Evolutionary conservation across 768 basidiomycete species (phyloP).

Genomic region (Rhodotorula sphaerocarpa): DNA sequence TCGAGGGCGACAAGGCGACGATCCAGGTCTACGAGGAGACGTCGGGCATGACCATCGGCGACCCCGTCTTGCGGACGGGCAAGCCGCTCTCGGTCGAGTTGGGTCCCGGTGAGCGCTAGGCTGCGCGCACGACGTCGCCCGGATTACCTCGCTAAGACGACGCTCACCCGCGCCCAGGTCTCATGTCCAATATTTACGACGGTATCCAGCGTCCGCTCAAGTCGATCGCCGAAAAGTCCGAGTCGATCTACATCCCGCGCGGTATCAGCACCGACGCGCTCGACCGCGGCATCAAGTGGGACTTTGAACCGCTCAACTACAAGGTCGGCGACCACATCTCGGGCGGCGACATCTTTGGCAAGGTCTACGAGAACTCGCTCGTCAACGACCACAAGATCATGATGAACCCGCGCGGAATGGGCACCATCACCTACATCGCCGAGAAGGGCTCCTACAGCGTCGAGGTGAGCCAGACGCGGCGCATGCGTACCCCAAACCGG

Average conservation of each 20-base stretch:
- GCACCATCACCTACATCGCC: slow-evolving; percentile 85
- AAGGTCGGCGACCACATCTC: slow-evolving; percentile 94
- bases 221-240: slow-evolving; percentile 91
- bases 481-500: background rate
- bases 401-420: slow-evolving; percentile 84
- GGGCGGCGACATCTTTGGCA: slow-evolving; percentile 92
- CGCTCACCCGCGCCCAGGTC: slow-evolving; percentile 52
- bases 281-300: slow-evolving; percentile 81
- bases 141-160: too few relatives aligned
- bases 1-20: slow-evolving; percentile 94
- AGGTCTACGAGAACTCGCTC: slow-evolving; percentile 93
- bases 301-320: slow-evolving; percentile 75
- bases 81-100: slow-evolving; percentile 97
- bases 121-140: too few relatives aligned
- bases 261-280: slow-evolving; percentile 97
- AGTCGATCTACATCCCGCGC: slow-evolving; percentile 98
- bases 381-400: slow-evolving; percentile 96
- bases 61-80: slow-evolving; percentile 92
- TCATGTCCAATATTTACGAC: slow-evolving; percentile 85
- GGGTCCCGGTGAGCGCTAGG: slow-evolving; percentile 65
- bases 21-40: slow-evolving; percentile 99
- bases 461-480: slow-evolving; percentile 56
- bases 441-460: slow-evolving; percentile 90
- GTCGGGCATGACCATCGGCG: slow-evolving; percentile 95
- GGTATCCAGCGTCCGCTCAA: slow-evolving; percentile 47